phyloP scores from a whole-genome alignment of 352 stramenopile genomes.

The Globisporangium megalacanthum region DNA sequence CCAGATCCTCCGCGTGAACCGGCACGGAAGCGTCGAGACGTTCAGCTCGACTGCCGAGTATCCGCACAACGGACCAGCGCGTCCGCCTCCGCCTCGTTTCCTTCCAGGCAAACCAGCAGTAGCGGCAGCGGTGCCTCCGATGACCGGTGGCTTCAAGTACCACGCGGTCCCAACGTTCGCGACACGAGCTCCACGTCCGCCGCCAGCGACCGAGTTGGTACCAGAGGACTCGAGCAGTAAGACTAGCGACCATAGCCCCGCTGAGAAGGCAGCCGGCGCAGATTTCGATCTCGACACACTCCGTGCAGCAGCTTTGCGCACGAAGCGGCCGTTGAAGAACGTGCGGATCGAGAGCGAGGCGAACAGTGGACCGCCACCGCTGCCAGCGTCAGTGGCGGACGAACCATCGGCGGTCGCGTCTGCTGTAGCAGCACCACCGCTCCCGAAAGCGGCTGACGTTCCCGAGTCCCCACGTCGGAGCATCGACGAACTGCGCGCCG shows the following conservation, averaged over 20 bases:
- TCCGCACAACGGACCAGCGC: neutral
- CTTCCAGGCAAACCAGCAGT: neutral
- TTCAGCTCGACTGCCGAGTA: slow-evolving; percentile 19
- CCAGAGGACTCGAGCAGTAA: neutral
- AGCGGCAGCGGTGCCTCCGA: slow-evolving; percentile 6
- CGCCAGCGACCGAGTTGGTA: neutral
- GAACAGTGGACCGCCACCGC: slow-evolving; percentile 3
- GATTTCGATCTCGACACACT: slow-evolving; percentile 59
- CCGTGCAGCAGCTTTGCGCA: slow-evolving; percentile 54
- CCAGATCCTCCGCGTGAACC: slow-evolving; percentile 68
- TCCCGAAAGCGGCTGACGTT: neutral
- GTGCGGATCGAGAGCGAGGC: neutral
- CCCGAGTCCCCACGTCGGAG: slow-evolving; percentile 7
- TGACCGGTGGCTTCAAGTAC: slow-evolving; percentile 40
- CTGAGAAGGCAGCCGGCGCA: neutral
- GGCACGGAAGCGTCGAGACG: slow-evolving; percentile 56
- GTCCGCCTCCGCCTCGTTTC: slow-evolving; percentile 6
- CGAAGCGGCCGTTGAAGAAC: slow-evolving; percentile 29
- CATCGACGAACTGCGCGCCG: slow-evolving; percentile 35
- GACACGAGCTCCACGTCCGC: slow-evolving; percentile 12
- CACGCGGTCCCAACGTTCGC: slow-evolving; percentile 18
- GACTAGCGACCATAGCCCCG: slow-evolving; percentile 3
- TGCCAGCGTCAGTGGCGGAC: slow-evolving; percentile 5
- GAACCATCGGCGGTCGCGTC: neutral
- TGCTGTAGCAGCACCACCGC: neutral